Evolutionary conservation across 1,284 basidiomycete genomes (phyloP).

Genomic region (Ganoderma lingzhi): DNA sequence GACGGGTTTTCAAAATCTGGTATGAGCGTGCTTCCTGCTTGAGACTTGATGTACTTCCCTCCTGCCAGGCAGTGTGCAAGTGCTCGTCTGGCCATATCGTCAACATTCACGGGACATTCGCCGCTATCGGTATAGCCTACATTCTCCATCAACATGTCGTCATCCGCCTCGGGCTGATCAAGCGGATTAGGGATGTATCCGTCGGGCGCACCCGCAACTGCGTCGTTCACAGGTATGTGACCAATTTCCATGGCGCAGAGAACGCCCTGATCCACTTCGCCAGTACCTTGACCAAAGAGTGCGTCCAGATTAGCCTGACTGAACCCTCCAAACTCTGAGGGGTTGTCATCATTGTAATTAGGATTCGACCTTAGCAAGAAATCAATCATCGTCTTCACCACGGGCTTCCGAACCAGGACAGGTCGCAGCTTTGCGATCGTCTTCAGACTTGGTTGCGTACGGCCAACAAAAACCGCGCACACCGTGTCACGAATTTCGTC

Average conservation of each 20-base stretch:
- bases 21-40: background rate
- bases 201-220: background rate
- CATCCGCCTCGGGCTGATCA: no score
- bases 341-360: background rate
- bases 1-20: background rate
- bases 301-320: background rate
- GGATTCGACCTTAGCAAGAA: background rate
- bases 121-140: no score
- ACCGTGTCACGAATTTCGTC: background rate
- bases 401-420: background rate
- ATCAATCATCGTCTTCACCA: background rate
- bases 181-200: no score
- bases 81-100: no score
- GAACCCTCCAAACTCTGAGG: background rate
- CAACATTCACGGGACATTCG: no score
- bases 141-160: no score
- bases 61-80: no score
- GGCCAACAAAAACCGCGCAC: background rate
- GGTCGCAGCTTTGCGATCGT: background rate
- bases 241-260: background rate
- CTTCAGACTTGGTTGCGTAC: background rate
- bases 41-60: background rate
- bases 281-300: background rate
- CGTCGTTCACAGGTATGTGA: background rate
- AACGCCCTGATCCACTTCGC: background rate